phyloP scores from a whole-genome alignment of 176 grass and related monocot species.

The Tillandsia leiboldiana region DNA sequence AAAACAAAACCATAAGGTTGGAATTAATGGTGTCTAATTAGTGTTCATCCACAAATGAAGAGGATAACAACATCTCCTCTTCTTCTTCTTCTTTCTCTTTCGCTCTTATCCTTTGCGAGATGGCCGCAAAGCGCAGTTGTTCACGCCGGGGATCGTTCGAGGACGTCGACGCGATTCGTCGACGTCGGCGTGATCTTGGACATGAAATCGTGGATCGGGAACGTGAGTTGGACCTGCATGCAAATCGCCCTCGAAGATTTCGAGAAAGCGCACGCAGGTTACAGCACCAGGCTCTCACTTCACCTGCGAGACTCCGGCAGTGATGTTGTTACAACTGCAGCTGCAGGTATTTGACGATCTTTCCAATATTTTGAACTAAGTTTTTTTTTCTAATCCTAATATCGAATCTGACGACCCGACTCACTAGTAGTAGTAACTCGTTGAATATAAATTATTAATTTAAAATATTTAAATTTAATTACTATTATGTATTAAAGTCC shows the following conservation, averaged over 20 bases:
- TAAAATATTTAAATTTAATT: too few species aligned
- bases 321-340: conserved; percentile 32
- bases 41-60: too few species aligned
- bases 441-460: too few species aligned
- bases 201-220: conserved; percentile 19
- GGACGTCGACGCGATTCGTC: conserved; percentile 7
- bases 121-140: conserved; percentile 11
- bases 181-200: conserved; percentile 55
- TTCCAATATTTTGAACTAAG: not conserved
- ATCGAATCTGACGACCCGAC: too few species aligned
- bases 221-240: conserved; percentile 36
- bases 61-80: too few species aligned
- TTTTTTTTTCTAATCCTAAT: too few species aligned
- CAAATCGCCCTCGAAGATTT: conserved; percentile 56
- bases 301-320: conserved; percentile 32
- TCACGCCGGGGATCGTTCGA: not conserved
- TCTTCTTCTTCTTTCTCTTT: too few species aligned
- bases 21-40: too few species aligned
- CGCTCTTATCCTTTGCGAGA: not conserved
- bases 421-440: too few species aligned
- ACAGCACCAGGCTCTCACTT: conserved; percentile 29
- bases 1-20: too few species aligned
- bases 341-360: conserved; percentile 26
- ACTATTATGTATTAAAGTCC: too few species aligned
- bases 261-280: conserved; percentile 21